phyloP scores from a whole-genome alignment of 1,284 basidiomycete species.

The Trichosporon ovoides region DNA sequence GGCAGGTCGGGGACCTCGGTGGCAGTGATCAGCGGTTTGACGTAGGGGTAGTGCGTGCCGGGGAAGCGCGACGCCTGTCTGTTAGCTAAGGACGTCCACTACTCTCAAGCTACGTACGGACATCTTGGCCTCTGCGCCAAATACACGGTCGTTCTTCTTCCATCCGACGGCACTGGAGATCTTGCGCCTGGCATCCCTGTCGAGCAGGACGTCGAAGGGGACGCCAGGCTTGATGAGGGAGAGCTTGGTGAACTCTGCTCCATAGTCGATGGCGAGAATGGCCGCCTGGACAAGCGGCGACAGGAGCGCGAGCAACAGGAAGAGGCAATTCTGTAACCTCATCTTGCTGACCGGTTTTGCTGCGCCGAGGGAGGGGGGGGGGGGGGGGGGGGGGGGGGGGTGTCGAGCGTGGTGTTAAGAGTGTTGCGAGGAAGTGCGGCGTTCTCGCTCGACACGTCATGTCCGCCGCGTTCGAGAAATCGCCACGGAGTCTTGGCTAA shows the following conservation, averaged over 20 bases:
- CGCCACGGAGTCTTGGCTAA: not conserved
- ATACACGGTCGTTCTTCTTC: conserved; percentile 80
- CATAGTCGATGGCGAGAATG: conserved; percentile 91
- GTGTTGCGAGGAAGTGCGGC: not conserved
- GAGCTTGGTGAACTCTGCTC: conserved; percentile 91
- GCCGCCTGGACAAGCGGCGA: conserved; percentile 44
- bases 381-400: not conserved
- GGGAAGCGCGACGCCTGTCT: conserved; percentile 82
- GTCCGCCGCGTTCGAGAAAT: not conserved
- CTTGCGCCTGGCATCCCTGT: conserved; percentile 95
- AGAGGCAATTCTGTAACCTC: conserved; percentile 20
- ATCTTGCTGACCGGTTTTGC: conserved; percentile 11
- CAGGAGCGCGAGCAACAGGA: conserved; percentile 35
- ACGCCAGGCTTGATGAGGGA: conserved; percentile 93
- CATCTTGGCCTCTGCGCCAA: conserved; percentile 81
- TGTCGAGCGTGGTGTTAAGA: not conserved
- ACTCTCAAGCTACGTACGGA: conserved; percentile 57
- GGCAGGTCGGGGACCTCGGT: conserved; percentile 49
- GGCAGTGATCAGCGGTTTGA: conserved; percentile 74
- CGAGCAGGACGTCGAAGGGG: conserved; percentile 92
- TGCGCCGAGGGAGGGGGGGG: not conserved
- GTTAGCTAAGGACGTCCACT: conserved; percentile 2
- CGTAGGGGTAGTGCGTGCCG: conserved; percentile 72
- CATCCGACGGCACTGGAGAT: conserved; percentile 81
- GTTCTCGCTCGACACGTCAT: not conserved